A percentile compares a stretch with the other conserved stretches of the same genome.
Evolutionary conservation across 2,329 filamentous ascomycete species (phyloP).

Genomic region (Harringtonia lauricola): DNA sequence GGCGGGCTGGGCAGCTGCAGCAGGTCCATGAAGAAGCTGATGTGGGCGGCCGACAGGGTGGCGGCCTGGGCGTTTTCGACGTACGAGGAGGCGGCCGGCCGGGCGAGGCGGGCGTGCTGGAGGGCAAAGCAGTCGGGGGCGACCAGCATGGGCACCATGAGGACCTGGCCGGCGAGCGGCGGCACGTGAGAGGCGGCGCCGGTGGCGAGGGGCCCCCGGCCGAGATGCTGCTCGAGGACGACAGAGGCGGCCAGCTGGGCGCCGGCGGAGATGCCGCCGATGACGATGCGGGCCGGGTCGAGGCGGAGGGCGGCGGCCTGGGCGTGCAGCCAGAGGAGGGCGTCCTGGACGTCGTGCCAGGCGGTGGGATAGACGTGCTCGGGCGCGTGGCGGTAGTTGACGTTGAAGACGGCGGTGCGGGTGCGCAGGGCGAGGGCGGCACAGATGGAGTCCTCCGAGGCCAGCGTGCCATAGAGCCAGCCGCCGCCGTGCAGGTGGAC

Average conservation of each 20-base stretch:
- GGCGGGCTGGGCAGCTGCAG: constrained; percentile 15
- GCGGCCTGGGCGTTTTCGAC: constrained; percentile 27
- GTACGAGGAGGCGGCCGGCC: constrained; percentile 25
- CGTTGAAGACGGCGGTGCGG: constrained; percentile 20
- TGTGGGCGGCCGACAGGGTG: constrained; percentile 28
- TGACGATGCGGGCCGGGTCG: constrained; percentile 21
- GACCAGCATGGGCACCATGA: constrained; percentile 18
- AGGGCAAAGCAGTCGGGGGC: constrained; percentile 15
- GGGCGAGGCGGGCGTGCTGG: constrained; percentile 26
- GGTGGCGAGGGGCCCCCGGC: constrained; percentile 25
- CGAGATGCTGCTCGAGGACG: constrained; percentile 6
- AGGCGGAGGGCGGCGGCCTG: constrained; percentile 20
- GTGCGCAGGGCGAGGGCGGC: constrained; percentile 31
- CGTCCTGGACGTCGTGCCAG: constrained; percentile 42
- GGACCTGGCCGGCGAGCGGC: constrained; percentile 26
- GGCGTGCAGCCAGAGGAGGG: constrained; percentile 40
- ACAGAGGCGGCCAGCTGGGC: constrained; percentile 9
- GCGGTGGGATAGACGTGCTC: constrained; percentile 39
- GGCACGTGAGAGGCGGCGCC: constrained; percentile 21
- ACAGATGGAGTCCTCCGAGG: constrained; percentile 41
- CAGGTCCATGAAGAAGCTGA: constrained; percentile 20
- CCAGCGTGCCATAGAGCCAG: constrained; percentile 42
- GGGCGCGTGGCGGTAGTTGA: constrained; percentile 50
- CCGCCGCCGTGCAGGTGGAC: constrained; percentile 13
- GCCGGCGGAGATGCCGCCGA: constrained; percentile 28